Base-by-base conservation (phyloP, 2,329 filamentous ascomycete species). In the Pyricularia grisea region DNA sequence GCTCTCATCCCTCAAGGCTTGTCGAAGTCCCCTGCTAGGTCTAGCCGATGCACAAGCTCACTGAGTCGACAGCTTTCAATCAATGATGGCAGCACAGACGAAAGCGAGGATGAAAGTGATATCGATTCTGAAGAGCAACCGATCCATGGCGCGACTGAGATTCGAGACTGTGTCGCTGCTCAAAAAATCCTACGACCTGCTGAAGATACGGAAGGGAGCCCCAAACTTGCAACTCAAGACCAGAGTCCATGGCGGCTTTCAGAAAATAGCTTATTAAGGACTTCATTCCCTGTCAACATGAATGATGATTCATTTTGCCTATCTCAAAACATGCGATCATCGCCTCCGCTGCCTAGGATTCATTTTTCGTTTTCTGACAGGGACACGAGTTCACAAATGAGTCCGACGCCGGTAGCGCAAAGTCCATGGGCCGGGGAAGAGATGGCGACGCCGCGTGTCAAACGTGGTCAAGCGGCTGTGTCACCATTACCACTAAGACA, bases 161-260 rank as follows among this genome's bases (percentile, higher is more conserved):
- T 20, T 6, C 33, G 11, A n/a, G 27, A 66, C 20, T 12, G 20
- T 27, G 27, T 27, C 23, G 30, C 28, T 12, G 14, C n/a, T 66
- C 64, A n/a, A 14, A n/a, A 66, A 23, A 17, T 27, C 6, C 30
- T 3, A 11, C 31, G 64, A 33, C 5, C 30, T 33, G 33, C 23
- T 14, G 30, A 33, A 28, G 20, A n/a, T 20, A 33, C 14, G 14
- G 28, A 20, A 20, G 20, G 17, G 23, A 25, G 30, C 55, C 60
- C 68, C 3, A 66, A 71, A 3, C 28, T 73, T 12, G 71, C 67
- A 0, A 73, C 72, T 11, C 72, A 72, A 25, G 70, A 72, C 10
- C 72, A 73, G 23, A 73, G 72, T 42, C 71, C 72, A 6, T 73
- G 71, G 70, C 60, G 27, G 5, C 66, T 68, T 50, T 50, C 60